Base-by-base conservation (phyloP, 148 eudicot species). In the Fagopyrum tataricum region DNA sequence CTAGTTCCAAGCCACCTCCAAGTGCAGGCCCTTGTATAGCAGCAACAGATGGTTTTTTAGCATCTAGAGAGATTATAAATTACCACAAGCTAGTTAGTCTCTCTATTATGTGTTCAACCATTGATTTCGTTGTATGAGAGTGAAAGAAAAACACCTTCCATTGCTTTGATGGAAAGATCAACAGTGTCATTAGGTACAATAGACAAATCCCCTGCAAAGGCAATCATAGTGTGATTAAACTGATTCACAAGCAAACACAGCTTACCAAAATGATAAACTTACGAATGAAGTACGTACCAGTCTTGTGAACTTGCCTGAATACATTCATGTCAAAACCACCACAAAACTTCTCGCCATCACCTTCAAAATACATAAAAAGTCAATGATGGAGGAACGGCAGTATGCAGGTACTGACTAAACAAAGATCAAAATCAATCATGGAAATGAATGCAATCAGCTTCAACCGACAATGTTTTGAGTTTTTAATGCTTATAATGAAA, bases 1-100 rank as follows among this genome's bases (percentile, higher is more conserved):
- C 90, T 71, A 94, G 46, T 81, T 93, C 98, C 76, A 93, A 83
- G 80, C 98, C 98, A 81, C 96, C 96, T 67, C 98, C 98, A 72
- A 90, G 91, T 73, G 96, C 98, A 77, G 90, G 89, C 67, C 98
- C 96, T 83, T 84, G 79, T 72, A 93, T 73, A 68, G 94, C 98
- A 84, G 98, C 98, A 82, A 93, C 96, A 48, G 79, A 82, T 26
- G 98, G 98, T 81, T 94, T 94, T 78, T 82, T 85, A 68, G 81
- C 88, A 86, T 88, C 98, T 94, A 75, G 74, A 41, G 52, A 39
- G 49, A 52, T 83, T 31, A 64, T 0, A 55, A 26, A 15, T 64
- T 31, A 21, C 43, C 15, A 64, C 31, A 37, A 64, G 18, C 14
- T 39, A 64, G 18, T 64, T 39, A 64, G 69, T 64, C 18, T 64